A percentile compares a stretch with the other conserved stretches of the same genome.
Evolutionary conservation across 768 basidiomycete species (phyloP).

Genomic region (Kwoniella pini): DNA sequence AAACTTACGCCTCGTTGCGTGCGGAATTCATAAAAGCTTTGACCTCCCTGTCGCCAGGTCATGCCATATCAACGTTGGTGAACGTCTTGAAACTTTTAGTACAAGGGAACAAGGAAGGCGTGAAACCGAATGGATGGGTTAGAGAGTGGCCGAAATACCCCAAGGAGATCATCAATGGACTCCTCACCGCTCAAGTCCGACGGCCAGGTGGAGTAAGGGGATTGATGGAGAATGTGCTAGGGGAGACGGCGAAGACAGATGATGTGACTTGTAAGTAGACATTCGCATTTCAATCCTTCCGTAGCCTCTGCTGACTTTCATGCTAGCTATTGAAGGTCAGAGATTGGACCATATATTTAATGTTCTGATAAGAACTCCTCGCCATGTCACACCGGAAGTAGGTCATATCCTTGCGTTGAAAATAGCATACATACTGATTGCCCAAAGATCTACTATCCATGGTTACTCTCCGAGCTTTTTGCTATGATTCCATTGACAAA

Average conservation of each 20-base stretch:
- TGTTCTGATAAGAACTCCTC: slow-evolving; percentile 67
- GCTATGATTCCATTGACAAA: slow-evolving; percentile 23
- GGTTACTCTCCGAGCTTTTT: slow-evolving; percentile 19
- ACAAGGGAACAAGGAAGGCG: slow-evolving; percentile 10
- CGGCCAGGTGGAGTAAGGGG: slow-evolving; percentile 35
- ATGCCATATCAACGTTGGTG: slow-evolving; percentile 22
- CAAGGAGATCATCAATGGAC: slow-evolving; percentile 17
- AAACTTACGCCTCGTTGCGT: slow-evolving; percentile 13
- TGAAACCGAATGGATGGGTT: slow-evolving; percentile 19
- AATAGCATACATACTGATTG: neutral
- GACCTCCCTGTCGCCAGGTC: slow-evolving; percentile 19
- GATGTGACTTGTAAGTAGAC: slow-evolving; percentile 16
- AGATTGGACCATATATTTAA: slow-evolving; percentile 73
- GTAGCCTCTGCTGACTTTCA: slow-evolving; percentile 10
- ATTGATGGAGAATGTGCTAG: slow-evolving; percentile 40
- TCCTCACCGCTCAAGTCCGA: slow-evolving; percentile 35
- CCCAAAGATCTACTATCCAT: slow-evolving; percentile 22
- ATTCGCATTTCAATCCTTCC: neutral
- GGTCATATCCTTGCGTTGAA: neutral
- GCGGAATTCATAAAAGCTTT: slow-evolving; percentile 14
- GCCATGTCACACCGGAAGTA: slow-evolving; percentile 59
- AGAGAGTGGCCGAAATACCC: slow-evolving; percentile 34
- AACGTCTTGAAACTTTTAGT: slow-evolving; percentile 18
- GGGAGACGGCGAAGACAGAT: slow-evolving; percentile 24
- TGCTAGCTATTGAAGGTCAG: slow-evolving; percentile 31